Evolutionary conservation across 345 rosid genomes (phyloP).

Genomic region (Brassica napus): Da-Ae NC_063436.1:5023001-5023500

Average conservation of each 20-base stretch:
- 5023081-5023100: background rate
- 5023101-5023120: background rate
- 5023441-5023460: too few species aligned
- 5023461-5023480: too few species aligned
- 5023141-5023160: background rate
- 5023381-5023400: too few species aligned
- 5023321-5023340: constrained; percentile 18
- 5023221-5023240: background rate
- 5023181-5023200: background rate
- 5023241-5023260: constrained; percentile 77
- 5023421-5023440: too few species aligned
- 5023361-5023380: too few species aligned
- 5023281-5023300: constrained; percentile 97
- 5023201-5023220: background rate
- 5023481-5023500: too few species aligned
- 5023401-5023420: too few species aligned
- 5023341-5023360: too few species aligned
- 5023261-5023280: constrained; percentile 94
- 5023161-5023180: background rate
- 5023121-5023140: background rate
- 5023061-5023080: background rate
- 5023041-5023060: background rate
- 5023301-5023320: constrained; percentile 98
- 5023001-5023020: background rate
- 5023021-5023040: constrained; percentile 18